Evolutionary conservation across 352 stramenopile genomes (phyloP).

Genomic region (Vaucheria bursata): DNA sequence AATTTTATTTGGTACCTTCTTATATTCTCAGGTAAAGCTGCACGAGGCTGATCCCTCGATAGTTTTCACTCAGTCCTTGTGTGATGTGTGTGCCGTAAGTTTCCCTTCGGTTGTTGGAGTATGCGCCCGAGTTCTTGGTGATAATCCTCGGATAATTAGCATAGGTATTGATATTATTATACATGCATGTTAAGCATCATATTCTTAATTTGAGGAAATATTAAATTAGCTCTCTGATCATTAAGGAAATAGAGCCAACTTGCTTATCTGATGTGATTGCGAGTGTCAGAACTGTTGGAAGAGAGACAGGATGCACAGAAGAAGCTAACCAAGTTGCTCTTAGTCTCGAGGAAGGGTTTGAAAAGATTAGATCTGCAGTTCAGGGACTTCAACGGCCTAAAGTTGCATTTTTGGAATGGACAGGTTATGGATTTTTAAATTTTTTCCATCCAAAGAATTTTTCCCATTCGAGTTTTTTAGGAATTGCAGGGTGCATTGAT

Average conservation of each 20-base stretch:
- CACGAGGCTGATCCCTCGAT: constrained; percentile 29
- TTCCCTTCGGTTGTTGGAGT: constrained; percentile 32
- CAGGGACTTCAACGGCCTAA: constrained; percentile 15
- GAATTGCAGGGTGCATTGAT: no score
- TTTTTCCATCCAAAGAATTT: no score
- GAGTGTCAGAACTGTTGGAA: constrained; percentile 27
- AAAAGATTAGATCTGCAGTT: constrained; percentile 25
- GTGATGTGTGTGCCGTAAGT: constrained; percentile 35
- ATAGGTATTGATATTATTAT: no score
- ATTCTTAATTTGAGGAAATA: background rate
- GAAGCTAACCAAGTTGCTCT: constrained; percentile 21
- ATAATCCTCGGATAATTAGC: constrained; percentile 32
- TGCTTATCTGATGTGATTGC: constrained; percentile 25
- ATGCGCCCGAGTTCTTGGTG: constrained; percentile 34
- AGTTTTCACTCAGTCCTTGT: constrained; percentile 42
- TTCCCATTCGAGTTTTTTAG: no score
- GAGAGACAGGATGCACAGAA: constrained; percentile 24
- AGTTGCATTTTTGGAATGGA: constrained; percentile 42
- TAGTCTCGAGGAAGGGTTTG: constrained; percentile 32
- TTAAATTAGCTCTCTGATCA: background rate
- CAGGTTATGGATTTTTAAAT: background rate
- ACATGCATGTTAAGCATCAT: background rate
- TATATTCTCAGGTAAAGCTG: constrained; percentile 10
- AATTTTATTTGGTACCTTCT: no score
- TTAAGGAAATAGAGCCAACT: background rate